Evolutionary conservation across 805 yeast species (phyloP).

Genomic region (Ogataea thermomethanolica): DNA sequence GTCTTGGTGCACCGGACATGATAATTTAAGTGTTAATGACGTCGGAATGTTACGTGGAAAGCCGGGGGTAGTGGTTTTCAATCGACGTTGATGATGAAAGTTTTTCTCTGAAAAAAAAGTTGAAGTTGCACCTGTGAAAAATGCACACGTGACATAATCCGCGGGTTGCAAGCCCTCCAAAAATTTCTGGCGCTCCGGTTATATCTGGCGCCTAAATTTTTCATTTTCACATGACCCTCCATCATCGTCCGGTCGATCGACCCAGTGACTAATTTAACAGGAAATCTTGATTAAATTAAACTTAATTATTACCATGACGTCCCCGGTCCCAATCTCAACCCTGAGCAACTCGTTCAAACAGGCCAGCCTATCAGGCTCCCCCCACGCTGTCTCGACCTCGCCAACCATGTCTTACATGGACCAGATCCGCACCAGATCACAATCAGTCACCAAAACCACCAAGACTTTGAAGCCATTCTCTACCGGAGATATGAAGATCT

Average conservation of each 20-base stretch:
- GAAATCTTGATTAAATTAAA: conserved; percentile 1
- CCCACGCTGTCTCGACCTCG: conserved; percentile 77
- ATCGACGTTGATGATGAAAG: conserved; percentile 40
- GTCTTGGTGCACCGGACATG: conserved; percentile 47
- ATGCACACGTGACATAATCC: neutral
- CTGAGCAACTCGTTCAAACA: conserved; percentile 53
- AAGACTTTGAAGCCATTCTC: conserved; percentile 90
- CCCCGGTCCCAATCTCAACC: conserved; percentile 62
- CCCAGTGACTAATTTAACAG: conserved; percentile 11
- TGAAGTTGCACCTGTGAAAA: neutral
- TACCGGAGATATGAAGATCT: conserved; percentile 90
- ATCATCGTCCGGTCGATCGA: conserved; percentile 11
- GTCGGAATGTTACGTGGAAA: conserved; percentile 73
- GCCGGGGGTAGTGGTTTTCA: conserved; percentile 68
- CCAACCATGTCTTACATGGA: conserved; percentile 69
- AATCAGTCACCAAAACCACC: conserved; percentile 43
- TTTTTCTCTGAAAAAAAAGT: conserved; percentile 1
- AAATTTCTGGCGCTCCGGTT: no score
- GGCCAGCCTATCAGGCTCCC: conserved; percentile 46
- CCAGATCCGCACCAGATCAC: conserved; percentile 42
- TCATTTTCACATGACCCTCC: conserved; percentile 4
- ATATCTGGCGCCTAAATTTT: neutral
- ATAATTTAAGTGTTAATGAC: conserved; percentile 13
- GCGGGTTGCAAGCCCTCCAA: conserved; percentile 3
- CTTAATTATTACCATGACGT: conserved; percentile 43